Conservation (phyloP, 441 rosid species). For the Arabidopsis lyrata region DNA sequence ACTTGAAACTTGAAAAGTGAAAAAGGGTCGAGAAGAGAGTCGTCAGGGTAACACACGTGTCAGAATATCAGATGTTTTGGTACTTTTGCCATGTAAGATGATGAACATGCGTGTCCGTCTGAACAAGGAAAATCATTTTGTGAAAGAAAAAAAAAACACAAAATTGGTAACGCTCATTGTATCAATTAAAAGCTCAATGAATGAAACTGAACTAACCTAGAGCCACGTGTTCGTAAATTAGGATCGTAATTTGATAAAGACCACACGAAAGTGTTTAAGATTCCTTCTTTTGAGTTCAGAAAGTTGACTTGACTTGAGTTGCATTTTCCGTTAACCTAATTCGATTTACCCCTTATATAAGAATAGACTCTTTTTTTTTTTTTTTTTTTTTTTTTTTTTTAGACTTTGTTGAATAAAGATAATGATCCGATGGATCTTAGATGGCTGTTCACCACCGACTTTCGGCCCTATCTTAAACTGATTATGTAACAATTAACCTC, state of each 20-base stretch:
- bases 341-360: conserved; percentile 15
- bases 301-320: neutral
- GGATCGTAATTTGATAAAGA: conserved; percentile 24
- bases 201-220: conserved; percentile 14
- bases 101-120: conserved; percentile 31
- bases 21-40: conserved; percentile 12
- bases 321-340: conserved; percentile 24
- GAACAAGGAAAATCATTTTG: conserved; percentile 1
- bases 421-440: neutral
- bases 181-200: conserved; percentile 10
- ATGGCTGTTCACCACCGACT: too few relatives aligned
- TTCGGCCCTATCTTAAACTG: too few relatives aligned
- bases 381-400: too few relatives aligned
- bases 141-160: neutral
- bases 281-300: conserved; percentile 21
- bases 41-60: conserved; percentile 17
- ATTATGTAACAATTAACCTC: too few relatives aligned
- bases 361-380: too few relatives aligned
- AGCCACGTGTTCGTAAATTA: conserved; percentile 23
- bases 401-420: neutral
- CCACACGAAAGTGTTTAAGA: conserved; percentile 23
- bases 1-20: conserved; percentile 7
- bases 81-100: conserved; percentile 4
- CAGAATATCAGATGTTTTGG: neutral
- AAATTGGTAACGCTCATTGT: conserved; percentile 19